These are phyloP conservation scores for Elymus sibiricus DNA, from an alignment of 176 grass and related monocot species.

Conservation along the genomic window DNA sequence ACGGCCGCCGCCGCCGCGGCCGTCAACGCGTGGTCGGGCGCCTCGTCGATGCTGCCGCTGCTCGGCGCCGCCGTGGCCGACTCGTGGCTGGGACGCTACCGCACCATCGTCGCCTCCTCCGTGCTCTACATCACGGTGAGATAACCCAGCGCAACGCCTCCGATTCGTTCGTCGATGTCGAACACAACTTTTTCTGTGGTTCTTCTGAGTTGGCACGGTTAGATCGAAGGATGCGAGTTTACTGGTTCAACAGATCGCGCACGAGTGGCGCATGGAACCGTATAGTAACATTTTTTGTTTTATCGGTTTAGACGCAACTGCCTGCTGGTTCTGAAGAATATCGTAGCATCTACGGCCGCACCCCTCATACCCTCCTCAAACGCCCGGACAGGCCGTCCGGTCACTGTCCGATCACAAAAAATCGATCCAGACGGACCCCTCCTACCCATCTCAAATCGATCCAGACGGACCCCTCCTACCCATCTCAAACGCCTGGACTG, in stretches of 20 bases:
- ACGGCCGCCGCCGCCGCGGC: slow-evolving; percentile 47
- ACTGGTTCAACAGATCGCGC: not conserved
- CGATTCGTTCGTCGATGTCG: not conserved
- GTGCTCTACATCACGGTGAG: slow-evolving; percentile 55
- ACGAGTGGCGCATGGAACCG: not conserved
- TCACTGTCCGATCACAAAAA: no score
- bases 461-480: no score
- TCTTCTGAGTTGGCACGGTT: not conserved
- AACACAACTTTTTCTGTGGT: not conserved
- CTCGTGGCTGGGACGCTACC: slow-evolving; percentile 69
- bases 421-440: no score
- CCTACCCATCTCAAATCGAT: no score
- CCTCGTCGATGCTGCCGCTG: slow-evolving; percentile 47
- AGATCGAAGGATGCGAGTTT: not conserved
- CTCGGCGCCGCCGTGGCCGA: slow-evolving; percentile 63
- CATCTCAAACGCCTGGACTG: no score
- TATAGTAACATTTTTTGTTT: not conserved
- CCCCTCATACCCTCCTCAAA: no score
- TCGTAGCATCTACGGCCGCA: no score
- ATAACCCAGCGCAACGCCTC: no score
- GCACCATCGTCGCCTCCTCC: slow-evolving; percentile 53
- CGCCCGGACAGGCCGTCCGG: no score
- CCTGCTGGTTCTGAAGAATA: not conserved
- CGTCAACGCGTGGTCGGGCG: slow-evolving; percentile 56
- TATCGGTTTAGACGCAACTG: not conserved